A percentile compares a stretch with the other conserved stretches of the same genome.
Conservation (phyloP, 2,329 filamentous ascomycete species). For the Trematosphaeria pertusa region DNA sequence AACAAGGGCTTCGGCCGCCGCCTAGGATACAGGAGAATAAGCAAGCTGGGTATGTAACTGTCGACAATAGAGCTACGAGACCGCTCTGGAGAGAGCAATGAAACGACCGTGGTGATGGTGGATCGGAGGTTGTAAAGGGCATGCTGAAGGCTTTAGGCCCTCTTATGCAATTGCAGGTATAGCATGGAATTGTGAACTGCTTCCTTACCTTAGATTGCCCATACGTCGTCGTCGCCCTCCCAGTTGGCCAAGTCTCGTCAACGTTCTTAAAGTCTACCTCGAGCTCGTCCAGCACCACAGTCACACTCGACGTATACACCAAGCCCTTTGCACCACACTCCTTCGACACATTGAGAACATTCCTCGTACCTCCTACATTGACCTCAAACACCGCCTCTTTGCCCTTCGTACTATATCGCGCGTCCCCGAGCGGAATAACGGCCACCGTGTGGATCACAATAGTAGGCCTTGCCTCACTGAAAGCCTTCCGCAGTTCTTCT, state of each 20-base stretch:
- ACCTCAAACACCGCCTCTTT: conserved; percentile 73
- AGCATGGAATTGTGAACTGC: too few relatives aligned
- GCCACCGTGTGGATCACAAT: conserved; percentile 89
- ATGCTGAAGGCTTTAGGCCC: too few relatives aligned
- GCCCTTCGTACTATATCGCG: conserved; percentile 49
- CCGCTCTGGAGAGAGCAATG: too few relatives aligned
- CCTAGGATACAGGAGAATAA: too few relatives aligned
- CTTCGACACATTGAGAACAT: conserved; percentile 76
- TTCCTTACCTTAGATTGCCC: conserved; percentile 86
- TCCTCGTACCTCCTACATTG: conserved; percentile 85
- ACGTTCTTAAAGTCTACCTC: conserved; percentile 80
- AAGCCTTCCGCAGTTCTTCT: conserved; percentile 48
- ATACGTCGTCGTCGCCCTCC: conserved; percentile 78
- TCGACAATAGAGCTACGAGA: too few relatives aligned
- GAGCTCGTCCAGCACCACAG: conserved; percentile 81
- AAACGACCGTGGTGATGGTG: too few relatives aligned
- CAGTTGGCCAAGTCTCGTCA: conserved; percentile 80
- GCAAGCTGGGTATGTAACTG: too few relatives aligned
- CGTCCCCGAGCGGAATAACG: conserved; percentile 48
- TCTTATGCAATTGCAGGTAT: too few relatives aligned
- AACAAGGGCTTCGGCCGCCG: conserved; percentile 81
- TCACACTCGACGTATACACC: conserved; percentile 90
- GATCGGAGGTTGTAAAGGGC: too few relatives aligned
- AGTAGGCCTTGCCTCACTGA: conserved; percentile 73
- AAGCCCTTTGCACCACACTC: conserved; percentile 76